Evolutionary conservation across 345 rosid species (phyloP).

Genomic region (Hibiscus trionum): DNA sequence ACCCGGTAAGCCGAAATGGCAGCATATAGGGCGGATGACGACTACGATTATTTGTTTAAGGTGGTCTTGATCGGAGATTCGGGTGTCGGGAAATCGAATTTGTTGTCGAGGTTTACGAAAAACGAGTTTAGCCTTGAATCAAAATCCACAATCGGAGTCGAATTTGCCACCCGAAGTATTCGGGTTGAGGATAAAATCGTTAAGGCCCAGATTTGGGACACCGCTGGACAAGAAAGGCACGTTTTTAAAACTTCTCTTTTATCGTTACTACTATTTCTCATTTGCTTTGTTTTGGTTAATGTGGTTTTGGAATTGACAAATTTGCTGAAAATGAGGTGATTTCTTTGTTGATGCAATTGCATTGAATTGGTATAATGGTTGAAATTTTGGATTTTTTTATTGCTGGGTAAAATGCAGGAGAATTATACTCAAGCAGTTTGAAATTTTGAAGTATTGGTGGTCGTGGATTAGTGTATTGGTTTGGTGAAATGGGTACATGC

Average conservation of each 20-base stretch:
- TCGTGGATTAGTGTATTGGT: background rate
- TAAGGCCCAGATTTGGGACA: conserved; percentile 94
- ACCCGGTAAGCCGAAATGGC: conserved; percentile 27
- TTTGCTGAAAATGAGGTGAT: background rate
- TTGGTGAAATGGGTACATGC: background rate
- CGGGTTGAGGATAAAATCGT: conserved; percentile 63
- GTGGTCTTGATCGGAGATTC: conserved; percentile 79
- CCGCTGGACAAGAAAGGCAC: conserved; percentile 86
- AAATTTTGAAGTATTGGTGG: too few species aligned
- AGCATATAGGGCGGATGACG: conserved; percentile 50
- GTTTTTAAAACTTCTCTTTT: background rate
- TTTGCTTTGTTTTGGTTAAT: background rate
- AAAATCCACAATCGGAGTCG: conserved; percentile 79
- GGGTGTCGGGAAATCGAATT: conserved; percentile 75
- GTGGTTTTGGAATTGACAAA: background rate
- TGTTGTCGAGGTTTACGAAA: conserved; percentile 60
- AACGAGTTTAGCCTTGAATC: conserved; percentile 80
- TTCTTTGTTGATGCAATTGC: background rate
- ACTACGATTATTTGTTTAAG: conserved; percentile 64
- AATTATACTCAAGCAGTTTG: background rate
- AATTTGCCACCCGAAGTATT: conserved; percentile 72
- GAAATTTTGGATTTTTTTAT: background rate
- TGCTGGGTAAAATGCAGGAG: background rate
- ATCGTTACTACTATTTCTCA: background rate
- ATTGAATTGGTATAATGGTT: background rate